Conservation (phyloP, 2,329 filamentous ascomycete species). For the Neonectria coccinea region DNA sequence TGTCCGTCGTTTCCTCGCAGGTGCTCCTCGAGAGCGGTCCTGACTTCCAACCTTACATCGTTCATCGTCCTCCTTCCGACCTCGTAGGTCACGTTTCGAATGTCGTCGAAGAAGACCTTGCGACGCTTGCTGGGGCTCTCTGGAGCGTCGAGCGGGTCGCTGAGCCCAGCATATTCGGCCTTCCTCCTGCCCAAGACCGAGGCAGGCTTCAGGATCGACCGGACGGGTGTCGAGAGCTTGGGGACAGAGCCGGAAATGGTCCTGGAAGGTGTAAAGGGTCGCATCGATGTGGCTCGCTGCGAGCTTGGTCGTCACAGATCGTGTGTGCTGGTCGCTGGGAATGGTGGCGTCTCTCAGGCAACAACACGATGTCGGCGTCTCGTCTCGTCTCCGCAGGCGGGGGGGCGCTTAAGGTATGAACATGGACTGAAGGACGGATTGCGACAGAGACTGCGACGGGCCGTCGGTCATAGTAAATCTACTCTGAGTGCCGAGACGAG, state of each 20-base stretch:
- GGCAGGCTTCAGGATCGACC: slow-evolving; percentile 64
- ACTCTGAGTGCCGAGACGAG: slow-evolving; percentile 4
- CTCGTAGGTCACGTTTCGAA: slow-evolving; percentile 67
- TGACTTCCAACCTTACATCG: slow-evolving; percentile 67
- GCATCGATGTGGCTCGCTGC: slow-evolving; percentile 37
- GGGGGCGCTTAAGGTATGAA: slow-evolving; percentile 37
- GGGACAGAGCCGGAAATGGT: slow-evolving; percentile 49
- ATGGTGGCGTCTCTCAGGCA: slow-evolving; percentile 45
- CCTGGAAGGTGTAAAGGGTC: slow-evolving; percentile 51
- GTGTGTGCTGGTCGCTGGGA: slow-evolving; percentile 30
- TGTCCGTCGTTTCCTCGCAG: slow-evolving; percentile 68
- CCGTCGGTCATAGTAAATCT: slow-evolving; percentile 46
- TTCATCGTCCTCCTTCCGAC: slow-evolving; percentile 65
- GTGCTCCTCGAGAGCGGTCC: slow-evolving; percentile 68
- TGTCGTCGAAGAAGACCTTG: slow-evolving; percentile 70
- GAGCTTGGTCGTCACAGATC: slow-evolving; percentile 10
- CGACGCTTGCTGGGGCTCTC: slow-evolving; percentile 65
- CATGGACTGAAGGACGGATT: slow-evolving; percentile 41
- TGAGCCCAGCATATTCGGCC: slow-evolving; percentile 57
- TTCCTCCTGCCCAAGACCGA: slow-evolving; percentile 60
- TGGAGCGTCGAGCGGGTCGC: slow-evolving; percentile 53
- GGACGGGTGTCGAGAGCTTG: slow-evolving; percentile 57
- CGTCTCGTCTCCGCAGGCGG: slow-evolving; percentile 26
- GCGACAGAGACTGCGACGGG: slow-evolving; percentile 31
- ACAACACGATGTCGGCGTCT: slow-evolving; percentile 30